These are phyloP conservation scores for Bretschneidera sinensis DNA, from an alignment of 345 rosid genomes.

Conservation along the genomic window DNA sequence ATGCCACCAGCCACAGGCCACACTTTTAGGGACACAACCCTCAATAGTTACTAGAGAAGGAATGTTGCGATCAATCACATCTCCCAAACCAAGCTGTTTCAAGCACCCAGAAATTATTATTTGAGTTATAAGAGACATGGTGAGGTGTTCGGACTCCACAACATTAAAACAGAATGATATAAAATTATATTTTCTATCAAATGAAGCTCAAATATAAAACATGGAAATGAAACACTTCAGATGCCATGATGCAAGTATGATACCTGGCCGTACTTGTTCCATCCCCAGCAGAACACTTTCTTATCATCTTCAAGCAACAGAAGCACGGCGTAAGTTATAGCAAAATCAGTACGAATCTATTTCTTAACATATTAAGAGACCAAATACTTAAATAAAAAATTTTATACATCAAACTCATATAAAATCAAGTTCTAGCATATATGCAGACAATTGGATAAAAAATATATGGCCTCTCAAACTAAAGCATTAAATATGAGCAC, in stretches of 20 bases:
- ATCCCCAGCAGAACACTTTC: slow-evolving; percentile 91
- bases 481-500: too few relatives aligned
- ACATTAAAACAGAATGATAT: too few relatives aligned
- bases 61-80: slow-evolving; percentile 75
- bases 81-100: slow-evolving; percentile 91
- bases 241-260: neutral
- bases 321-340: neutral
- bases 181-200: too few relatives aligned
- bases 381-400: too few relatives aligned
- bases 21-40: slow-evolving; percentile 52
- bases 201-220: too few relatives aligned
- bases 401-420: neutral
- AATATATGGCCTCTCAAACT: too few relatives aligned
- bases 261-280: slow-evolving; percentile 99
- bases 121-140: neutral
- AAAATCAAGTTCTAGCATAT: neutral
- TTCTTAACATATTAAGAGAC: too few relatives aligned
- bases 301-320: slow-evolving; percentile 55
- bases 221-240: too few relatives aligned
- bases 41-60: slow-evolving; percentile 65
- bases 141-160: neutral
- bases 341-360: too few relatives aligned
- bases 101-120: slow-evolving; percentile 13
- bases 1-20: slow-evolving; percentile 99
- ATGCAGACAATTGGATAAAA: too few relatives aligned